These are phyloP conservation scores for Pseudozyma sp. DNA, from an alignment of 1,284 basidiomycete species.

Conservation along the genomic window DNA sequence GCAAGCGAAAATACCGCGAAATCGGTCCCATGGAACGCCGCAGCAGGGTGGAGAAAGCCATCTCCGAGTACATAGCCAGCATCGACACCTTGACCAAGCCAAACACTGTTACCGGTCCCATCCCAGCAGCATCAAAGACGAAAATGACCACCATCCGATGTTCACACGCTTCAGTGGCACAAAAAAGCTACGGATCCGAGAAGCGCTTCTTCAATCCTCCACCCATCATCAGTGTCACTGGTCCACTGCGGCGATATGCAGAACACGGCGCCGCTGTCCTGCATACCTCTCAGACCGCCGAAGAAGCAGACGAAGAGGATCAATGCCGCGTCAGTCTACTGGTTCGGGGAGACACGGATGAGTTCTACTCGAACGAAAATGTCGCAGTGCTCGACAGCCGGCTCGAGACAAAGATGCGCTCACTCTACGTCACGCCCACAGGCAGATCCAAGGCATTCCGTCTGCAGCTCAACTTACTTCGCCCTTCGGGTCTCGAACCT, in stretches of 20 bases:
- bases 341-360: constrained; percentile 83
- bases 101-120: constrained; percentile 45
- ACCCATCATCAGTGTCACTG: constrained; percentile 86
- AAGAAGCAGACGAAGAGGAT: constrained; percentile 41
- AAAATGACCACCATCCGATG: constrained; percentile 81
- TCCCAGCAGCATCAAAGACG: constrained; percentile 26
- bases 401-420: constrained; percentile 86
- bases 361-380: constrained; percentile 71
- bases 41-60: constrained; percentile 35
- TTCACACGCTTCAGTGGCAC: constrained; percentile 86
- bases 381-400: constrained; percentile 70
- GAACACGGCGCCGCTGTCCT: constrained; percentile 45
- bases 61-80: constrained; percentile 47
- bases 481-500: constrained; percentile 36
- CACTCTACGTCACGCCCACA: constrained; percentile 85
- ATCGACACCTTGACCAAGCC: constrained; percentile 40
- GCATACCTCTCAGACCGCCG: constrained; percentile 22
- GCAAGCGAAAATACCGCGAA: constrained; percentile 52
- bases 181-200: constrained; percentile 91
- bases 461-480: constrained; percentile 74
- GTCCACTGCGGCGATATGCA: constrained; percentile 71
- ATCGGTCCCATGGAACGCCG: constrained; percentile 46
- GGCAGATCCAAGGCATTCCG: constrained; percentile 90
- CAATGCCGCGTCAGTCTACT: constrained; percentile 77
- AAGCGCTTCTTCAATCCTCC: constrained; percentile 90